Percentiles rank a stretch among this genome's conserved stretches.
These are phyloP conservation scores for Ceratobasidium papillatum DNA, from an alignment of 1,284 basidiomycete genomes.

Conservation along the genomic window DNA sequence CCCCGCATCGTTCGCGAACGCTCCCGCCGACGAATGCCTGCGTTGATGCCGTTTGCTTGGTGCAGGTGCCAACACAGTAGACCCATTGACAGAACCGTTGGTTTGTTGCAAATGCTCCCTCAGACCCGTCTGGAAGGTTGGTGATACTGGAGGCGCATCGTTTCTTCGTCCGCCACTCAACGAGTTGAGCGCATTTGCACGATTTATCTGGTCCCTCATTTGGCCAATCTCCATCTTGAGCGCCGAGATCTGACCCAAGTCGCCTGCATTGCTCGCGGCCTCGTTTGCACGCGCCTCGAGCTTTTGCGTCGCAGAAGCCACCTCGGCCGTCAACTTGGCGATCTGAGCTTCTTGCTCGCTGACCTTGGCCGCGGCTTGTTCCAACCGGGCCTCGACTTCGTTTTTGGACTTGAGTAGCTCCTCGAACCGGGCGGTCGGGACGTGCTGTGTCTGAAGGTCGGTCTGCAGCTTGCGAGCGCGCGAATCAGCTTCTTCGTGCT, in stretches of 20 bases:
- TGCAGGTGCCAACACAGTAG: constrained; percentile 44
- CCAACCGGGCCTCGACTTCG: constrained; percentile 83
- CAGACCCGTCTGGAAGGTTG: constrained; percentile 73
- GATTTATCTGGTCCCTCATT: constrained; percentile 93
- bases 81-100: constrained; percentile 49
- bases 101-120: constrained; percentile 53
- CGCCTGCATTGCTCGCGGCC: constrained; percentile 51
- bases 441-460: constrained; percentile 76
- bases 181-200: constrained; percentile 88
- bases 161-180: constrained; percentile 73
- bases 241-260: constrained; percentile 70
- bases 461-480: constrained; percentile 78
- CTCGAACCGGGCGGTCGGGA: constrained; percentile 78
- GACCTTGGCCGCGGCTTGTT: constrained; percentile 77
- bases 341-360: constrained; percentile 88
- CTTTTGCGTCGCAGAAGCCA: constrained; percentile 75
- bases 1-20: constrained; percentile 69
- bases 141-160: constrained; percentile 73
- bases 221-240: constrained; percentile 92
- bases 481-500: constrained; percentile 88
- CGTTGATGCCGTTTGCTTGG: constrained; percentile 70
- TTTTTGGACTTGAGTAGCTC: constrained; percentile 80
- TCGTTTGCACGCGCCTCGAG: constrained; percentile 82
- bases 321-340: constrained; percentile 79
- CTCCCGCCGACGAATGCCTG: constrained; percentile 85